phyloP scores from a whole-genome alignment of 768 basidiomycete species.

The Amanita rubescens region DNA sequence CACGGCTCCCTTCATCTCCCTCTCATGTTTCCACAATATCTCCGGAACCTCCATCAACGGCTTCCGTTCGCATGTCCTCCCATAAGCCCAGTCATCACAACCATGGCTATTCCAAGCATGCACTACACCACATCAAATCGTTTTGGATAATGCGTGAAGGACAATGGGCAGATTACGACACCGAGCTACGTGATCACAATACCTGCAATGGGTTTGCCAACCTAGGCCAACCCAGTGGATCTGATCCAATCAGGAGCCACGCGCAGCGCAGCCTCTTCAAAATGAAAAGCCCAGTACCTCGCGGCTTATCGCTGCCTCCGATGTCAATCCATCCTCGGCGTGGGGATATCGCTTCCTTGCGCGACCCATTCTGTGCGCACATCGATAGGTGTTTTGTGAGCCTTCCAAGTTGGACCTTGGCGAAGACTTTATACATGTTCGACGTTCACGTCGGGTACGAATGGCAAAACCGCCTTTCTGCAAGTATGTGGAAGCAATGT shows the following conservation, averaged over 20 bases:
- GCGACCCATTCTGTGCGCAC: conserved; percentile 48
- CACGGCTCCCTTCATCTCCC: conserved; percentile 1
- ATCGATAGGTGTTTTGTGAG: conserved; percentile 54
- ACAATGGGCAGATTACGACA: conserved; percentile 35
- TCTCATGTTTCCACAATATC: background rate
- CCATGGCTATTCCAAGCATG: conserved; percentile 57
- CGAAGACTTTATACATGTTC: conserved; percentile 57
- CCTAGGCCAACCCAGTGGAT: background rate
- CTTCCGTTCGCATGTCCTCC: conserved; percentile 17
- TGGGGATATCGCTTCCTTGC: conserved; percentile 52
- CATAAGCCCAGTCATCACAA: conserved; percentile 40
- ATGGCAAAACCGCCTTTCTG: background rate
- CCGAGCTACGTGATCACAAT: background rate
- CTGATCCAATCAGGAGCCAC: background rate
- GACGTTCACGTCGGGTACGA: conserved; percentile 35
- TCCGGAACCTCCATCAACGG: conserved; percentile 1
- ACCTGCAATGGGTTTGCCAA: background rate
- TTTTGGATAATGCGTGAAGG: conserved; percentile 56
- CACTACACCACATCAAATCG: conserved; percentile 51
- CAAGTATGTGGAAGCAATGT: background rate
- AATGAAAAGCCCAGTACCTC: conserved; percentile 3
- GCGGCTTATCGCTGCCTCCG: conserved; percentile 21
- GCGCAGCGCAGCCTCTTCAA: conserved; percentile 3
- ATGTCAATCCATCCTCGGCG: conserved; percentile 49
- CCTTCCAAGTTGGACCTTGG: conserved; percentile 58